Base-by-base conservation (phyloP, 164 flowering plant genomes). In the Sedum album region DNA sequence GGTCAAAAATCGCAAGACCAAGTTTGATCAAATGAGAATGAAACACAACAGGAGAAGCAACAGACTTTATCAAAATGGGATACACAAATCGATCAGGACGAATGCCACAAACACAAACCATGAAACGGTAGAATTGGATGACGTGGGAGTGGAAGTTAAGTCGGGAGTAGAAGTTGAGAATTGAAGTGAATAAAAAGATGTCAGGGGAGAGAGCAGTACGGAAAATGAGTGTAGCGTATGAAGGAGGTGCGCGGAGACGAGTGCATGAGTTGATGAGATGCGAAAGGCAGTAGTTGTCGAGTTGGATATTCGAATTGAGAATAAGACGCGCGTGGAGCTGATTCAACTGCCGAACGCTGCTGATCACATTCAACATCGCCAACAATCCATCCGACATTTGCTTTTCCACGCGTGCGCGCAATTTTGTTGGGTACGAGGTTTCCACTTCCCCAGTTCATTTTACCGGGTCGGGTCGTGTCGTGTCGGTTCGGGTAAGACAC, bases 271-370 rank as follows among this genome's bases (percentile, higher is more conserved):
- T 60, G 71, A 86, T 72, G 74, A 86, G 86, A 20, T 70, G 79
- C 21, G 88, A 42, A 36, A 82, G 75, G 78, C 79, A 83, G 77
- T 73, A 76, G 77, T 69, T 73, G 49, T 75, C 71, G 69, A 62
- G 73, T 46, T 76, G 78, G 64, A 84, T 83, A 65, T 79, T 74
- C 1, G 13, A 48, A 53, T 71, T 69, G 5, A 46, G 80, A 55
- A 85, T 60, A 72, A 86, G 76, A 6, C 78, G 85, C 1, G 86
- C 85, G 65, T 86, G 90, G 60, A 86, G 66, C 71, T 86, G 87
- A 31, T 57, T 77, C 6, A 88, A 76, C 1, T 86, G 88, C 11
- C 33, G 6, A 1, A 57, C 18, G 33, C 62, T 57, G 62, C 62
- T 57, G 20, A 57, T 57, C 13, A 11, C 3, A 14, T 28, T 28